phyloP scores from a whole-genome alignment of 202 grass and related monocot genomes.

The Setaria viridis region DNA sequence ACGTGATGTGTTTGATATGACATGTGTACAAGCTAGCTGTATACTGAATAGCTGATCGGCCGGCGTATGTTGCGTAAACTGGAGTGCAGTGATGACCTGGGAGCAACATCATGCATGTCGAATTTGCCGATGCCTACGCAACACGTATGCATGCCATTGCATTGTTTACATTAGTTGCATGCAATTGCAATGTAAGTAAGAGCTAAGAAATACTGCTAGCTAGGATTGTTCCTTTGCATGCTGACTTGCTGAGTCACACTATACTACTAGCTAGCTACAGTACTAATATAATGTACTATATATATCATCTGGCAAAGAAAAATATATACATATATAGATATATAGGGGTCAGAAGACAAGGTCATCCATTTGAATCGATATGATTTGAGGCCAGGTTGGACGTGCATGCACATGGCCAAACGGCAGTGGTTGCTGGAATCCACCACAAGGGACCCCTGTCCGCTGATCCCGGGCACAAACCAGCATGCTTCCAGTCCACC shows the following conservation, averaged over 20 bases:
- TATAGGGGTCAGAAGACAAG: constrained; percentile 17
- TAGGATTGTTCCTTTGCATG: neutral
- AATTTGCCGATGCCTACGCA: constrained; percentile 7
- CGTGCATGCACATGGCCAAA: constrained; percentile 41
- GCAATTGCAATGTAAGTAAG: neutral
- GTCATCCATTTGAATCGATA: constrained; percentile 10
- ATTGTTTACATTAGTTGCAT: neutral
- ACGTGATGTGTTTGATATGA: neutral
- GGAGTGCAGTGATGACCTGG: neutral
- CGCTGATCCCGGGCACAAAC: constrained; percentile 56
- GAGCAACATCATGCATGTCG: constrained; percentile 8
- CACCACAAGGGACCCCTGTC: constrained; percentile 43
- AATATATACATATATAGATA: neutral
- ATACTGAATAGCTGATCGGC: neutral
- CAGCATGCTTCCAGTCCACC: neutral
- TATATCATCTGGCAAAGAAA: neutral
- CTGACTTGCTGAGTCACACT: neutral
- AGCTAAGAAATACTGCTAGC: constrained; percentile 13
- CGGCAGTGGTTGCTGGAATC: constrained; percentile 27
- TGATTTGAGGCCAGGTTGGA: constrained; percentile 41
- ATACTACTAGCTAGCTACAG: no score
- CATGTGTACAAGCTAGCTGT: neutral
- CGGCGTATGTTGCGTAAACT: neutral
- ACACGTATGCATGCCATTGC: neutral
- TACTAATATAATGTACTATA: neutral